Evolutionary conservation across 768 basidiomycete species (phyloP).

Genomic region (Boletus tylopilopsis): DNA sequence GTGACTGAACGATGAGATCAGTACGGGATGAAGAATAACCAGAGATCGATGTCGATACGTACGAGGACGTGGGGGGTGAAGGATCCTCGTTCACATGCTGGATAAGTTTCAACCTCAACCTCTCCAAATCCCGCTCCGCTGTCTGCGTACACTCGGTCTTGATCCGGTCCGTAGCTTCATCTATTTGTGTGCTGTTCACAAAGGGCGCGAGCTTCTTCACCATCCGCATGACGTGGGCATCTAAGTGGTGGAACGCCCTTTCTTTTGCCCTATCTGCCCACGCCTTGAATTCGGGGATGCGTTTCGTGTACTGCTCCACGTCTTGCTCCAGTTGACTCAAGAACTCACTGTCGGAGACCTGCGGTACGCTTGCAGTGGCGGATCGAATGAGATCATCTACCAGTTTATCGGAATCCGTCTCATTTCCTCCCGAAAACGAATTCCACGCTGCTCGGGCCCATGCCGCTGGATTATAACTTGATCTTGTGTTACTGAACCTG

Average conservation of each 20-base stretch:
- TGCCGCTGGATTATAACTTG: not conserved
- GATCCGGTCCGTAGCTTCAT: not conserved
- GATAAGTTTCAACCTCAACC: conserved; percentile 18
- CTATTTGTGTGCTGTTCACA: conserved; percentile 10
- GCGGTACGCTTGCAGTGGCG: too few species aligned
- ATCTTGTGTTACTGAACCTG: too few species aligned
- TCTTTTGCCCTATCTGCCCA: not conserved
- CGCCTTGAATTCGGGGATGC: not conserved
- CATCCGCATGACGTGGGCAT: not conserved
- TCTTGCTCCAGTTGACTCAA: too few species aligned
- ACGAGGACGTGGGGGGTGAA: not conserved
- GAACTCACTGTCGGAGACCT: too few species aligned
- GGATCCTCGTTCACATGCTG: conserved; percentile 15
- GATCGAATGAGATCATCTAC: conserved; percentile 7
- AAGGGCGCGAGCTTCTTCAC: conserved; percentile 8
- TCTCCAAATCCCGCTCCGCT: conserved; percentile 6
- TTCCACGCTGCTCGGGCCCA: not conserved
- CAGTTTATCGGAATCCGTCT: not conserved
- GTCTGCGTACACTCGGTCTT: not conserved
- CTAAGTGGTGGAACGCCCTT: not conserved
- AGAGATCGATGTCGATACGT: not conserved
- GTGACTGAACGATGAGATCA: conserved; percentile 4
- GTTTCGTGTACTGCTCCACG: not conserved
- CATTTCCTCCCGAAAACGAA: not conserved
- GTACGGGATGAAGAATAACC: not conserved